Base-by-base conservation (phyloP, 2,329 filamentous ascomycete species). In the Fusarium denticulatum region DNA sequence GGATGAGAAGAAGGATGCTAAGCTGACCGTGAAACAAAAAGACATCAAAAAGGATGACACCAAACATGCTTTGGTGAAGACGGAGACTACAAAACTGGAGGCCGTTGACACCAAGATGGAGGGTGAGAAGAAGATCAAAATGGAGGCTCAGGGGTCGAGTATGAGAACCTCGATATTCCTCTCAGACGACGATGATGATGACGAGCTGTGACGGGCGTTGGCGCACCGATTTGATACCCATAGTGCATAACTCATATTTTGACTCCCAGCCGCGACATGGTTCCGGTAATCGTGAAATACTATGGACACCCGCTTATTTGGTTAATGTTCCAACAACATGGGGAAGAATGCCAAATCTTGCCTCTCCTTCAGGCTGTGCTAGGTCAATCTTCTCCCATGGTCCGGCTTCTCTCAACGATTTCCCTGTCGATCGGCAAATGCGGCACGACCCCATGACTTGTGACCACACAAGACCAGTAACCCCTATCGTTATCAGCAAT, bases 381-480 rank as follows among this genome's bases (percentile, higher is more conserved):
- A 90, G 74, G 67, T 90, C 87, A 15, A 89, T 77, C 12, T 82
- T 81, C 10, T 82, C 79, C 87, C 88, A 90, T 0, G 83, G 79
- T 0, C 88, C 88, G 15, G 85, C 87, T 40, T 85, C 82, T 34
- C 80, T 81, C n/a, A 90, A 78, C 28, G 78, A 84, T 63, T 82
- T 81, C 32, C 80, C 83, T 0, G 88, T 90, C 47, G 85, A 81
- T 15, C 87, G 83, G 60, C 84, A 84, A 18, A 90, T 79, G 47
- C 86, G 78, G 67, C 88, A 90, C 8, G 87, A 88, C 5, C 87
- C 87, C 43, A 90, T 76, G 47, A 86, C 78, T 32, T 81, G 79
- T 3, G 87, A 86, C 88, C 88, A 90, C 66, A 87, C 80, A 15
- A 89, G 45, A 60, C 89, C 88, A 43, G 88, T 67, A 26, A 87